Conservation (phyloP, 176 grass and related monocot species). For the Themeda triandra region DNA sequence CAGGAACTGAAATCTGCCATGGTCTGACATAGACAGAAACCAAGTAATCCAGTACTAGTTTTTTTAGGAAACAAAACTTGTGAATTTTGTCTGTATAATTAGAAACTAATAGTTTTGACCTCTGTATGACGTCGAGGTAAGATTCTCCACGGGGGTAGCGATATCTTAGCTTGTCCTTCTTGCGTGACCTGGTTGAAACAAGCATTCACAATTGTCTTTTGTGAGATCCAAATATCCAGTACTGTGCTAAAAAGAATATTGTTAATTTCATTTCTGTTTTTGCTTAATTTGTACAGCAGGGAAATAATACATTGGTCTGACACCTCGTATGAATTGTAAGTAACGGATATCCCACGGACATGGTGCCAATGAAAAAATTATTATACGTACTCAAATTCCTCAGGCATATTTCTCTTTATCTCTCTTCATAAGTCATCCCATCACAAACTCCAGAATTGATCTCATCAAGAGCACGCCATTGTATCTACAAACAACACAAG, state of each 20-base stretch:
- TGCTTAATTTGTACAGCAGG: background rate
- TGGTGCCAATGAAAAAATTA: slow-evolving; percentile 25
- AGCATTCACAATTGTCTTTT: background rate
- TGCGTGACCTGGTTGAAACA: slow-evolving; percentile 65
- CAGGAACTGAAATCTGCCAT: background rate
- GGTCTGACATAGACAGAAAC: background rate
- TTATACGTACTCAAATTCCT: slow-evolving; percentile 85
- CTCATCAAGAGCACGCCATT: slow-evolving; percentile 99
- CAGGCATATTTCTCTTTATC: slow-evolving; percentile 96
- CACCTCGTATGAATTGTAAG: background rate
- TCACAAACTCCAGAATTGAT: slow-evolving; percentile 97
- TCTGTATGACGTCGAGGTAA: slow-evolving; percentile 98
- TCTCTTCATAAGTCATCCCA: slow-evolving; percentile 99
- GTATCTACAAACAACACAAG: slow-evolving; percentile 61
- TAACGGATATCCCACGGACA: background rate
- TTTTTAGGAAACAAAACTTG: background rate
- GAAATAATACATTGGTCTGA: background rate
- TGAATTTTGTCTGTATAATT: background rate
- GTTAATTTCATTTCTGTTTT: background rate
- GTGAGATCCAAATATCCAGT: slow-evolving; percentile 7
- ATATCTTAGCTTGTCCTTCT: slow-evolving; percentile 98
- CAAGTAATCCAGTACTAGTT: background rate
- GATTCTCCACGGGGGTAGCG: slow-evolving; percentile 96
- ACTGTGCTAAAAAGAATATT: background rate
- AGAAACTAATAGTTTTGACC: slow-evolving; percentile 41